These are phyloP conservation scores for Neurospora sp. DNA, from an alignment of 495 filamentous ascomycete species.

Conservation along the genomic window DNA sequence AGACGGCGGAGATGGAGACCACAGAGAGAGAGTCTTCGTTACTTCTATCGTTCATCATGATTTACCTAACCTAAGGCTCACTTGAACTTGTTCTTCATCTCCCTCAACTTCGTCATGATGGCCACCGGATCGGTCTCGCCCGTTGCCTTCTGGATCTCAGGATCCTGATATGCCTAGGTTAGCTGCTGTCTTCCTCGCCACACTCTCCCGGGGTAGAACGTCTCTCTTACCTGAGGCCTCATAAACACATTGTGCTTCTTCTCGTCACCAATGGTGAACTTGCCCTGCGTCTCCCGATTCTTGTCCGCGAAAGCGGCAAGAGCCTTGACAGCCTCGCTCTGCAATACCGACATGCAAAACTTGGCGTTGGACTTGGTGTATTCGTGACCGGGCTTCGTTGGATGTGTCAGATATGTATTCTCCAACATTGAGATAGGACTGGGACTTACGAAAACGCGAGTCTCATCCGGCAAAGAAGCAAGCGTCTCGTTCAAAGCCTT, in stretches of 20 bases:
- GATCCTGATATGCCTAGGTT: no score
- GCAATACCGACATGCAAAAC: constrained; percentile 66
- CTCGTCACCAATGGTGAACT: constrained; percentile 95
- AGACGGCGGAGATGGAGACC: no score
- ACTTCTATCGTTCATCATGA: not conserved
- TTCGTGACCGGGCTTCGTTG: constrained; percentile 95
- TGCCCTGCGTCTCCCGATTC: constrained; percentile 84
- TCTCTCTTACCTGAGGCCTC: constrained; percentile 72
- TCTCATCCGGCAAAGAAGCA: constrained; percentile 76
- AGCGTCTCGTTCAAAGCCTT: constrained; percentile 81
- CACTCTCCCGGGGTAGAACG: no score
- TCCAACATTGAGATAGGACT: no score
- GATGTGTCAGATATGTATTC: no score
- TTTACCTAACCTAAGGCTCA: constrained; percentile 25
- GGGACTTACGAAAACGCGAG: constrained; percentile 78
- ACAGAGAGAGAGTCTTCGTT: not conserved
- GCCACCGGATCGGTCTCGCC: constrained; percentile 74
- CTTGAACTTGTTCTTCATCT: constrained; percentile 88
- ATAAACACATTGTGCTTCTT: constrained; percentile 99
- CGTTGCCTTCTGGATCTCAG: constrained; percentile 71
- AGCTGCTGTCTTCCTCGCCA: no score
- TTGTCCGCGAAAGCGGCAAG: constrained; percentile 64
- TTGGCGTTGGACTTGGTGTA: constrained; percentile 93
- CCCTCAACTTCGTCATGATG: constrained; percentile 76
- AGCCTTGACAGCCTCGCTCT: constrained; percentile 65